A percentile compares a stretch with the other conserved stretches of the same genome.
Conservation (phyloP, 1,284 basidiomycete species). For the Coriolopsis trogii region DNA sequence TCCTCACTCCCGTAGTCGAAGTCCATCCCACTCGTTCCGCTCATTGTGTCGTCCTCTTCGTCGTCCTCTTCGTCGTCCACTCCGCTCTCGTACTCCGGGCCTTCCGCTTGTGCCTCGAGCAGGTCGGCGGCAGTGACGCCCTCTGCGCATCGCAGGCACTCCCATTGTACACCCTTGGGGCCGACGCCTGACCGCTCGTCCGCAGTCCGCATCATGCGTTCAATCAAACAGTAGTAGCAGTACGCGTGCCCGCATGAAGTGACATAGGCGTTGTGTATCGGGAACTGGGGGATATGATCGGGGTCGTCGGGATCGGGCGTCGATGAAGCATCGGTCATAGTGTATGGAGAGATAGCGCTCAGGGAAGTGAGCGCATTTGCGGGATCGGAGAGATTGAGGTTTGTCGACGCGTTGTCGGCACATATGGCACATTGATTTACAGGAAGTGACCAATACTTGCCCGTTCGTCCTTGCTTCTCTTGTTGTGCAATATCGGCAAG, state of each 20-base stretch:
- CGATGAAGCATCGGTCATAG: constrained; percentile 8
- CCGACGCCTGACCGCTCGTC: constrained; percentile 62
- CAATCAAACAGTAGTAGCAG: constrained; percentile 88
- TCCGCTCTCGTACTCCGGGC: constrained; percentile 32
- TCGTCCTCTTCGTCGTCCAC: constrained; percentile 26
- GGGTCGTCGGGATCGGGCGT: constrained; percentile 22
- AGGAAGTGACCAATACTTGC: constrained; percentile 67
- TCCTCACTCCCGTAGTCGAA: constrained; percentile 35
- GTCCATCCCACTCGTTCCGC: constrained; percentile 20
- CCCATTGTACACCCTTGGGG: constrained; percentile 54
- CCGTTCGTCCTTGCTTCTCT: constrained; percentile 32
- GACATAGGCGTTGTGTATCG: constrained; percentile 73
- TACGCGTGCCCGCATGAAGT: constrained; percentile 82
- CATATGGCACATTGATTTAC: constrained; percentile 80
- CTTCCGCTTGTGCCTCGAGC: constrained; percentile 42
- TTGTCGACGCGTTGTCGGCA: constrained; percentile 69
- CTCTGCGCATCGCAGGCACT: constrained; percentile 78
- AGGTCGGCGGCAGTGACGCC: constrained; percentile 59
- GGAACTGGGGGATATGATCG: constrained; percentile 54
- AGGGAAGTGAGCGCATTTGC: constrained; percentile 51
- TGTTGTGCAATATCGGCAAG: constrained; percentile 18
- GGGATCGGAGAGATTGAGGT: constrained; percentile 56
- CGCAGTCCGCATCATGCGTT: constrained; percentile 72
- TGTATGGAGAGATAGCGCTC: constrained; percentile 25
- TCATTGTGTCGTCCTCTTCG: constrained; percentile 12